Percentiles rank a stretch among this genome's conserved stretches.
phyloP scores from a whole-genome alignment of 192 early-diverging fungal genomes.

The Coemansia sp. region DNA sequence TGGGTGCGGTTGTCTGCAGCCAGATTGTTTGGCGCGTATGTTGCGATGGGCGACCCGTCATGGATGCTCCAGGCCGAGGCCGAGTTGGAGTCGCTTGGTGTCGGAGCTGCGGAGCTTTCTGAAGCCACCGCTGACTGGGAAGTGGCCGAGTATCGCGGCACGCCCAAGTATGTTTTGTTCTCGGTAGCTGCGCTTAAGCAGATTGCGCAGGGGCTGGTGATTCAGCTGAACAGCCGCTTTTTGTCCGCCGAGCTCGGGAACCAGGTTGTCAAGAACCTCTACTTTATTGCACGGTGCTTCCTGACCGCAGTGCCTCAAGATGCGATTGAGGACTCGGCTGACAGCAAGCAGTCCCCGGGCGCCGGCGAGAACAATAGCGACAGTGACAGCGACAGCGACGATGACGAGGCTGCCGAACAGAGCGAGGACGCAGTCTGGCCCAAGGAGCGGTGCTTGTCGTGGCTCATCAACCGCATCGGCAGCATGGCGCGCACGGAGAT shows the following conservation, averaged over 20 bases:
- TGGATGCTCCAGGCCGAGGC: conserved; percentile 52
- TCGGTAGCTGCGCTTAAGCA: conserved; percentile 45
- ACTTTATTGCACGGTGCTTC: conserved; percentile 84
- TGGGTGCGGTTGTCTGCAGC: conserved; percentile 81
- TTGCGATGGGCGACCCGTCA: conserved; percentile 64
- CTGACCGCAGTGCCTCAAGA: conserved; percentile 22
- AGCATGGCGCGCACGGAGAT: conserved; percentile 44
- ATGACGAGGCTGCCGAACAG: conserved; percentile 24
- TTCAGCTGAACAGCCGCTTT: conserved; percentile 65
- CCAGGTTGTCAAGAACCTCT: conserved; percentile 92
- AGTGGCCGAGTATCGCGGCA: conserved; percentile 18
- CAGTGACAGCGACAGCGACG: conserved; percentile 17
- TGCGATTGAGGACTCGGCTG: background rate
- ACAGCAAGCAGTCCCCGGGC: conserved; percentile 13
- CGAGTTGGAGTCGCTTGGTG: conserved; percentile 3
- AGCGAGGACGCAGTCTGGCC: conserved; percentile 4
- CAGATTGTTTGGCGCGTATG: conserved; percentile 75
- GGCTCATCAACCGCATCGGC: conserved; percentile 43
- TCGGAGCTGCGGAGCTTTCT: background rate
- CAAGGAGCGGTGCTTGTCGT: conserved; percentile 41
- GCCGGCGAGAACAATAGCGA: conserved; percentile 10
- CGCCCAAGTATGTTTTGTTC: conserved; percentile 33
- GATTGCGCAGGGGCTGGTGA: conserved; percentile 54
- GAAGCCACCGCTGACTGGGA: conserved; percentile 19
- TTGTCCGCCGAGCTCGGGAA: conserved; percentile 77